Base-by-base conservation (phyloP, 495 filamentous ascomycete species). In the Neurospora sp. region DNA sequence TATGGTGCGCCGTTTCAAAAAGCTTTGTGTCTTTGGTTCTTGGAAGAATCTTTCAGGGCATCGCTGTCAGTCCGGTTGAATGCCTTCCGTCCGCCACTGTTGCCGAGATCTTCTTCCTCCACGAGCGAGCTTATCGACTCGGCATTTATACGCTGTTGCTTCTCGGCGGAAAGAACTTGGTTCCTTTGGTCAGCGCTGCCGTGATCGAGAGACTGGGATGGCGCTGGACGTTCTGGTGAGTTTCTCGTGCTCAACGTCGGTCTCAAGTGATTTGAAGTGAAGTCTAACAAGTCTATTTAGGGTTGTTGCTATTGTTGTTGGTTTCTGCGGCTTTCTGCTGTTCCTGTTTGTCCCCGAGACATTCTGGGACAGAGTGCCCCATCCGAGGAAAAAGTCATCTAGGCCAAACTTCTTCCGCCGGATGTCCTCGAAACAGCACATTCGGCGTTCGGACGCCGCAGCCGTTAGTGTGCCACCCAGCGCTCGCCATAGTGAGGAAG, bases 331-430 rank as follows among this genome's bases (percentile, higher is more conserved):
- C 53, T 77, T 87, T 10, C 81, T 96, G 1, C 84, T 98, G 1
- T 97, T 97, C 76, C 85, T 99, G 72, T 97, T 97, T 76, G 92
- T 97, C 7, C 96, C 96, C 0, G 96, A 99, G 82, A 97, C 94
- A 0, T 97, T 97, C 77, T 98, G 96, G 96, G 94, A 98, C 78
- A 87, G 96, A 27, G 91, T 91, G 3, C 95, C 94, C 3, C 83
- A 86, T 53, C 92, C 76, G 4, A 88, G 87, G 74, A 81, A 81
- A 70, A 72, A 76, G 69, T 71, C 74, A 22, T 61, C 68, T 10
- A 79, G 82, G 66, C 79, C 82, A 3, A 81, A 78, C 18, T 78
- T 84, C 72, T 81, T 85, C 48, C 83, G 81, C 12, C 78, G 83
- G 10, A 76, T 78, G 37, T 87, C 83, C 2, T 86, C 82, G 1